Base-by-base conservation (phyloP, 2,329 filamentous ascomycete species). In the Sarocladium strictum region DNA sequence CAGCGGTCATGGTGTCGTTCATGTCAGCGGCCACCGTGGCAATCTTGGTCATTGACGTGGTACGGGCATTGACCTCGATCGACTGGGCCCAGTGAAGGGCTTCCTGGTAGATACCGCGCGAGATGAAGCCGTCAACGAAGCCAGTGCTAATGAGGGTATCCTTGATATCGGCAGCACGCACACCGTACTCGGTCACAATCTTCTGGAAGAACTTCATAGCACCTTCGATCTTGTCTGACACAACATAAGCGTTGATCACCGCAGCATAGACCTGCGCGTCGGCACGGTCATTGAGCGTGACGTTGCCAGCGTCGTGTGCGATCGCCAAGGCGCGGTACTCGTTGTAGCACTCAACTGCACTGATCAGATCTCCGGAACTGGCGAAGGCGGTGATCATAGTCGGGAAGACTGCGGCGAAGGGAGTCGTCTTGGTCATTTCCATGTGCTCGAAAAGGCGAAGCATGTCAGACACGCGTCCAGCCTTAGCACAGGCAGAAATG, bases 301-400 rank as follows among this genome's bases (percentile, higher is more conserved):
- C 76, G 56, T 84, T 76, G 55, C 91, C 91, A 37, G 80, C 83
- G 68, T 97, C 89, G 66, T 94, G 82, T 37, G 87, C 85, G 53
- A 97, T 83, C n/a, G 93, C 92, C 40, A 97, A 77, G 45, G 84
- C 82, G 65, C 90, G 90, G 77, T 97, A 97, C 71, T 96, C 90
- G 60, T 95, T 93, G 73, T 97, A 99, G 71, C 90, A 91, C 68
- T 96, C 91, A 6, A 97, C 89, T 19, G 92, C 94, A 62, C 89
- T 95, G 63, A 85, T 79, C 43, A 97, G 74, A 66, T 97, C 91
- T 51, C 91, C 89, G 11, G 81, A 81, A 40, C 82, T 81, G 57
- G 90, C 90, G 66, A 96, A 97, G 0, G 92, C 91, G n/a, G 88
- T 85, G 67, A 99, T 97, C 89, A 99, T 96, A 17, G 86, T 81